Conservation (phyloP, 495 filamentous ascomycete genomes). For the Aspergillus incahuasiensis region DNA sequence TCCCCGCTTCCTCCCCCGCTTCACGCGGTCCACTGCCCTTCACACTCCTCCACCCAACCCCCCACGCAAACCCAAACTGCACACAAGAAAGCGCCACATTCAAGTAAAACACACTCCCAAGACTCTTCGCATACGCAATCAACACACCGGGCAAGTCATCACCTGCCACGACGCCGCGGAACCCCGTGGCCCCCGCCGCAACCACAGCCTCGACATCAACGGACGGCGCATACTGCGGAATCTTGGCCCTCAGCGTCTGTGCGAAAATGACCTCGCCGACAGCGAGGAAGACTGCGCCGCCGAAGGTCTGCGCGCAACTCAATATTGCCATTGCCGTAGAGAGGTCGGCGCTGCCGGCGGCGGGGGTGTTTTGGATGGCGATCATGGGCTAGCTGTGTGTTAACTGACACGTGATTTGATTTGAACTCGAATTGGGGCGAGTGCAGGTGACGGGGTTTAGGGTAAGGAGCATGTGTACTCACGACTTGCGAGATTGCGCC, state of each 20-base stretch:
- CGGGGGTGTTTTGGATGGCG: slow-evolving; percentile 30
- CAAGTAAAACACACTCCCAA: slow-evolving; percentile 39
- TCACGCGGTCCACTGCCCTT: no score
- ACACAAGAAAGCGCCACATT: slow-evolving; percentile 23
- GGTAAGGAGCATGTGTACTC: background rate
- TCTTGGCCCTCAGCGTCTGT: slow-evolving; percentile 51
- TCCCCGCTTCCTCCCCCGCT: no score
- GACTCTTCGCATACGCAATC: slow-evolving; percentile 48
- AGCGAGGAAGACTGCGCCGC: slow-evolving; percentile 61
- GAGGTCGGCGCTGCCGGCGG: slow-evolving; percentile 26
- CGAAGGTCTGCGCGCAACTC: slow-evolving; percentile 57
- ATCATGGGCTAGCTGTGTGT: slow-evolving; percentile 23
- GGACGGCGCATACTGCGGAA: slow-evolving; percentile 31
- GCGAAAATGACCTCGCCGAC: slow-evolving; percentile 64
- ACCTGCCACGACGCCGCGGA: slow-evolving; percentile 38
- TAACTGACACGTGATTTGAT: no score
- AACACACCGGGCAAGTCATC: slow-evolving; percentile 48
- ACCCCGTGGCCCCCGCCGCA: slow-evolving; percentile 54
- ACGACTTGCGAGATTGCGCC: background rate
- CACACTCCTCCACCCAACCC: slow-evolving; percentile 38
- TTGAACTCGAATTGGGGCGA: no score
- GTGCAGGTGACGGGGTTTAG: no score
- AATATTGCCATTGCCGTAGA: slow-evolving; percentile 48
- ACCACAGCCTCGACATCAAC: slow-evolving; percentile 45
- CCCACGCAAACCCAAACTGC: slow-evolving; percentile 32